Base-by-base conservation (phyloP, 352 stramenopile species). In the Phytophthora litchii region DNA sequence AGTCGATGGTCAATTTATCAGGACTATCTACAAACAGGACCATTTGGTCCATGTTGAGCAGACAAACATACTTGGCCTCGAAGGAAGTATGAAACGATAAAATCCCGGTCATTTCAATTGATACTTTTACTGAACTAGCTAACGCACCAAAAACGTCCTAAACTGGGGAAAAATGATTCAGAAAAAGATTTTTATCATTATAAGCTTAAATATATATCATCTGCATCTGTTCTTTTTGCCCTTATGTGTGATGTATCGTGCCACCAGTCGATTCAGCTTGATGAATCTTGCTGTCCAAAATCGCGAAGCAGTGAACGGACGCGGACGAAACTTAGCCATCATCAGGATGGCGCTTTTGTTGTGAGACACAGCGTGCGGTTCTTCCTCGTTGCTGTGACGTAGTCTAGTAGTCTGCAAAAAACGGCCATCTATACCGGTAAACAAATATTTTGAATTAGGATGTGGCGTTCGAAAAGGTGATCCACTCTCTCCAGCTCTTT, bases 391-490 rank as follows among this genome's bases (percentile, higher is more conserved):
- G n/a, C n/a, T n/a, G n/a, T n/a, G n/a, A n/a, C n/a, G n/a, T n/a
- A n/a, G n/a, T n/a, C n/a, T n/a, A n/a, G n/a, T n/a, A n/a, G n/a
- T n/a, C n/a, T n/a, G n/a, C n/a, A n/a, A n/a, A n/a, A n/a, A n/a
- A n/a, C n/a, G n/a, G n/a, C n/a, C n/a, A n/a, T n/a, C n/a, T n/a
- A n/a, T n/a, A n/a, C n/a, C n/a, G n/a, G n/a, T n/a, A n/a, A n/a
- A n/a, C n/a, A n/a, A n/a, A n/a, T n/a, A n/a, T n/a, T n/a, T n/a
- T n/a, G n/a, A n/a, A n/a, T n/a, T 70, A 1, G 61, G 44, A 2
- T 51, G 46, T 31, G 57, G 57, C 1, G 64, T 72, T 0, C 34
- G 56, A 6, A 56, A 67, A 40, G 64, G 56, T 20, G 51, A 67
- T 16, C 57, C 57, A 1, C 27, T 67, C 6, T 72, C 64, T 1